Percentiles rank a stretch among this genome's conserved stretches.
phyloP scores from a whole-genome alignment of 2,329 filamentous ascomycete genomes.

The Stagonosporopsis cucurbitacearum region DNA sequence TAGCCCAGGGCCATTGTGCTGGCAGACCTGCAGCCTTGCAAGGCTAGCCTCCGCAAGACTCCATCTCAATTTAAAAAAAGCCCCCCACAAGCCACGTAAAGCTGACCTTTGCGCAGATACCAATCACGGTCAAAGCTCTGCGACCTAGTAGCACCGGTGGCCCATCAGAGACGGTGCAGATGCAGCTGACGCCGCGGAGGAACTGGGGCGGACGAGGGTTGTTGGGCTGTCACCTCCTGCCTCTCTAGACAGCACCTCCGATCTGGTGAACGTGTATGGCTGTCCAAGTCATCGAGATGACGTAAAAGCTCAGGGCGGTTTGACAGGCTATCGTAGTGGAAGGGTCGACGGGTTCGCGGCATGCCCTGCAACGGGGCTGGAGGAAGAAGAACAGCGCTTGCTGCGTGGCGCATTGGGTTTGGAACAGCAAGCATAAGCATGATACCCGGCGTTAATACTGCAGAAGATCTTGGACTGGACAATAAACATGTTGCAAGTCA shows the following conservation, averaged over 20 bases:
- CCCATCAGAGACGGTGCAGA: slow-evolving; percentile 61
- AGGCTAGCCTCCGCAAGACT: slow-evolving; percentile 2
- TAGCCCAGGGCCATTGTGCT: slow-evolving; percentile 32
- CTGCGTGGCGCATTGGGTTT: slow-evolving; percentile 47
- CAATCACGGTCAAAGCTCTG: slow-evolving; percentile 71
- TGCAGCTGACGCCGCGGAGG: slow-evolving; percentile 76
- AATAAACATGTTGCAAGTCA: not conserved
- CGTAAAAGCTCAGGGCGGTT: not conserved
- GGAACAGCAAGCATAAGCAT: slow-evolving; percentile 36
- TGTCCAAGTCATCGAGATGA: slow-evolving; percentile 1
- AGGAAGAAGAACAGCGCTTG: slow-evolving; percentile 30
- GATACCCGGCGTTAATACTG: slow-evolving; percentile 43
- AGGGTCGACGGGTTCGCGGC: slow-evolving; percentile 3
- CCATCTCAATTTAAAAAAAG: no score
- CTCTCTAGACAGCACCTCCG: slow-evolving; percentile 61
- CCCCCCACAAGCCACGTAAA: not conserved
- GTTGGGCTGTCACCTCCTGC: slow-evolving; percentile 88
- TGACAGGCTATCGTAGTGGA: slow-evolving; percentile 9
- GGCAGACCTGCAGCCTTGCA: slow-evolving; percentile 16
- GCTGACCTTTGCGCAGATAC: slow-evolving; percentile 60
- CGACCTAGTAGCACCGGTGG: slow-evolving; percentile 52
- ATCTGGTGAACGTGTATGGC: not conserved
- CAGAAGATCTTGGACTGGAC: slow-evolving; percentile 6
- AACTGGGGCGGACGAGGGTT: slow-evolving; percentile 91
- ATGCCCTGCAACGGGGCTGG: slow-evolving; percentile 7